These are phyloP conservation scores for Austroboletus niveus DNA, from an alignment of 1,284 basidiomycete genomes.

Conservation along the genomic window DNA sequence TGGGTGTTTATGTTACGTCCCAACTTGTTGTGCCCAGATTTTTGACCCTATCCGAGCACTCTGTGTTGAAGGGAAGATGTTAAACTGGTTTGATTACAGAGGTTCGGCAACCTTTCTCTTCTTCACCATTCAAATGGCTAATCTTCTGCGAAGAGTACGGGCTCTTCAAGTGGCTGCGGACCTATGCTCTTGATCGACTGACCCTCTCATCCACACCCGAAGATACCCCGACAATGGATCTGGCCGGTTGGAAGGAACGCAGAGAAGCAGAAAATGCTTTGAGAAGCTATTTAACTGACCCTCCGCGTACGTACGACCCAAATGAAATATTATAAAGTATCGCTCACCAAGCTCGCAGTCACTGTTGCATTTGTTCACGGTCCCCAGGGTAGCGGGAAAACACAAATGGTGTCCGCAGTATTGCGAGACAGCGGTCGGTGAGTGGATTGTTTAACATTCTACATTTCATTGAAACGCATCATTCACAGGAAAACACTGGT, in stretches of 20 bases:
- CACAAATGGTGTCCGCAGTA: conserved; percentile 63
- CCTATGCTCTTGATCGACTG: conserved; percentile 54
- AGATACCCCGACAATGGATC: conserved; percentile 14
- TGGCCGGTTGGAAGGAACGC: conserved; percentile 78
- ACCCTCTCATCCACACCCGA: conserved; percentile 28
- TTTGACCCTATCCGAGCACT: conserved; percentile 90
- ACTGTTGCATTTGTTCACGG: conserved; percentile 85
- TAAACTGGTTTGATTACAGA: conserved; percentile 79
- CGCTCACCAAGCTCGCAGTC: conserved; percentile 34
- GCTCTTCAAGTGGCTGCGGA: conserved; percentile 66
- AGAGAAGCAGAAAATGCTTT: conserved; percentile 72
- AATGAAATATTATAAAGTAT: not conserved
- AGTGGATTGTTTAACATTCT: conserved; percentile 13
- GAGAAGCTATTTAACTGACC: conserved; percentile 69
- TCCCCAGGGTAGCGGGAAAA: conserved; percentile 91
- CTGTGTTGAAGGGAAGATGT: conserved; percentile 81
- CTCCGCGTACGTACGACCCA: conserved; percentile 51
- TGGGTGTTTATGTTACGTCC: not conserved
- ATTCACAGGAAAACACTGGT: conserved; percentile 59
- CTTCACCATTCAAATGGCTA: not conserved
- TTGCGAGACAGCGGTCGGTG: conserved; percentile 63
- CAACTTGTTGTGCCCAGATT: conserved; percentile 48
- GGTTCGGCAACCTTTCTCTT: conserved; percentile 39
- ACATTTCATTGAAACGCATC: not conserved
- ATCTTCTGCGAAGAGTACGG: conserved; percentile 48